Evolutionary conservation across 306 rosid genomes (phyloP).

Genomic region (Prunus campanulata): DNA sequence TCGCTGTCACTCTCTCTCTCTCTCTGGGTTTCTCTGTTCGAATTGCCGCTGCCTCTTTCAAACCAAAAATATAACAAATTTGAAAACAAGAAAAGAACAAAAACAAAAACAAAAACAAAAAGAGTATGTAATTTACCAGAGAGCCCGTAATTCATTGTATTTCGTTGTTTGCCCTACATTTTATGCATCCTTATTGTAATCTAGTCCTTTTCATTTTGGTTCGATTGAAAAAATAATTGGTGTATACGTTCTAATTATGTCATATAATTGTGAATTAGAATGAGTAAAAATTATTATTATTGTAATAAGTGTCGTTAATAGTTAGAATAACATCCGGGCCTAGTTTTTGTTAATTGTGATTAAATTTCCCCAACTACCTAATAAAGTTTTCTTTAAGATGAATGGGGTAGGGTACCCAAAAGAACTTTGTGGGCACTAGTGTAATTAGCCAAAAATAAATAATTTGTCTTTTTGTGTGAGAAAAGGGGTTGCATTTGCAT

Average conservation of each 20-base stretch:
- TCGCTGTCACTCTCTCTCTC: constrained; percentile 20
- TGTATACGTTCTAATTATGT: background rate
- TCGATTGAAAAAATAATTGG: background rate
- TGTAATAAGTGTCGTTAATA: too few species aligned
- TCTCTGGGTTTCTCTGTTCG: constrained; percentile 15
- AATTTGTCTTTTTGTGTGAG: constrained; percentile 3
- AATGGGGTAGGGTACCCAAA: background rate
- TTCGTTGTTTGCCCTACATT: too few species aligned
- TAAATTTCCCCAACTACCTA: background rate
- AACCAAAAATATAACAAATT: background rate
- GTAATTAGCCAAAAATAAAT: background rate
- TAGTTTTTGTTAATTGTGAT: background rate
- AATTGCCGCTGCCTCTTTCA: constrained; percentile 60
- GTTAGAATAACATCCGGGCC: background rate
- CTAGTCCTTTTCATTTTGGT: background rate
- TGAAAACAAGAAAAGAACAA: background rate
- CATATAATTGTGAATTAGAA: background rate
- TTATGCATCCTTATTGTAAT: background rate
- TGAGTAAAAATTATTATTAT: background rate
- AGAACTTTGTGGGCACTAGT: background rate
- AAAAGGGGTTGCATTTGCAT: background rate
- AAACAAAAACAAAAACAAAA: background rate
- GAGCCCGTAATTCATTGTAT: background rate
- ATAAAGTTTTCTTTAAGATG: background rate
- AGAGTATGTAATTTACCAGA: background rate